Percentiles rank a stretch among this genome's conserved stretches.
Conservation (phyloP, 2,329 filamentous ascomycete species). For the Claviceps pusilla region DNA sequence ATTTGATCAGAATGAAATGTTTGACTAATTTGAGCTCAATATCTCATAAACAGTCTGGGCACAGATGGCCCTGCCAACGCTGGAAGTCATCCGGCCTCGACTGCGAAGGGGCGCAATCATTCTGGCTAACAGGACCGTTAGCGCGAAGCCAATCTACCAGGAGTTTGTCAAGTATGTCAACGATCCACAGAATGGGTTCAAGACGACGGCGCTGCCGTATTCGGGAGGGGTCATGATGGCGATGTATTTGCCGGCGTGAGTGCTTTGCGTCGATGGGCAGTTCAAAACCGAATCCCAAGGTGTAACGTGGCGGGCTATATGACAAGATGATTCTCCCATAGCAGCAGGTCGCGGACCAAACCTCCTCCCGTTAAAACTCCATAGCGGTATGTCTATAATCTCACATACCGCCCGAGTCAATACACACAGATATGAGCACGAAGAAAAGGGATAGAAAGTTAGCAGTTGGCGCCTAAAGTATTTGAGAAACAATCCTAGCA, state of each 20-base stretch:
- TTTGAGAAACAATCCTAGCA: constrained; percentile 9
- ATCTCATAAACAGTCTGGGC: constrained; percentile 33
- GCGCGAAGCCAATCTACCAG: constrained; percentile 20
- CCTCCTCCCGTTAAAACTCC: not conserved
- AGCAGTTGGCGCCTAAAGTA: not conserved
- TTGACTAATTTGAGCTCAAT: not conserved
- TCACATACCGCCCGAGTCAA: not conserved
- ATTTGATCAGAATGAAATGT: not conserved
- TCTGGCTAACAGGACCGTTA: constrained; percentile 33
- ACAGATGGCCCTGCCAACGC: constrained; percentile 34
- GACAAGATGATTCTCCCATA: too few species aligned
- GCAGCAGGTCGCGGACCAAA: not conserved
- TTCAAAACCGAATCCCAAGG: not conserved
- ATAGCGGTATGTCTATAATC: not conserved
- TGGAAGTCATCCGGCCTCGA: constrained; percentile 30
- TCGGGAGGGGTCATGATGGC: constrained; percentile 15
- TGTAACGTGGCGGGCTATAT: not conserved
- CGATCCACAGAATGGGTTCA: constrained; percentile 32
- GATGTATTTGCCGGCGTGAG: constrained; percentile 1
- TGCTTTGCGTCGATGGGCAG: not conserved
- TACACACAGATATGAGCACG: not conserved
- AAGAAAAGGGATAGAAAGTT: not conserved
- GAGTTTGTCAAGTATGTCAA: constrained; percentile 33
- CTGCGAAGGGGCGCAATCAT: constrained; percentile 32
- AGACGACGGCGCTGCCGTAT: constrained; percentile 18